These are phyloP conservation scores for Petunia hybrid DNA, from an alignment of 305 asterid genomes.

Conservation along the genomic window DNA sequence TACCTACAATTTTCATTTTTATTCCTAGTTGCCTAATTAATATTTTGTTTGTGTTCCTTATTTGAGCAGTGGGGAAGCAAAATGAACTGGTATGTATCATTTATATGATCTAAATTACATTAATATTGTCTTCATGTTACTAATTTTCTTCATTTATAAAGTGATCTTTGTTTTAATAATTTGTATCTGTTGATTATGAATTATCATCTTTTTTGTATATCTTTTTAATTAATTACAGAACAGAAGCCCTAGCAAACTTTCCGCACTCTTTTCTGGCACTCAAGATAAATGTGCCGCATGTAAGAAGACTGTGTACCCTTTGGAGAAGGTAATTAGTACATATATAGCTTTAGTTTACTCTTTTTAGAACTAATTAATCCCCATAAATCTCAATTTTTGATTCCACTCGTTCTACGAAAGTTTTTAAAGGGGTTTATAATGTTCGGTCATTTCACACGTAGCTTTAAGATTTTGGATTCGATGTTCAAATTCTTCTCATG, in stretches of 20 bases:
- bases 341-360: neutral
- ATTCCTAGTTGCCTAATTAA: neutral
- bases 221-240: constrained; percentile 39
- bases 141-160: neutral
- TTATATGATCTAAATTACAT: neutral
- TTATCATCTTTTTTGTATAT: neutral
- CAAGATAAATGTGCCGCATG: constrained; percentile 79
- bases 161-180: neutral
- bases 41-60: neutral
- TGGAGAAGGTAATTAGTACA: constrained; percentile 63
- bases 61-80: constrained; percentile 46
- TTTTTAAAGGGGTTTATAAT: too few relatives aligned
- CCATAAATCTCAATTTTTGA: neutral
- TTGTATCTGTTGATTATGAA: neutral
- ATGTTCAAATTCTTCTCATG: too few relatives aligned
- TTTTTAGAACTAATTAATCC: neutral
- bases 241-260: constrained; percentile 69
- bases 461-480: too few relatives aligned
- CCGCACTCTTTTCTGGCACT: constrained; percentile 76
- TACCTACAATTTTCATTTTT: neutral
- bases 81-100: constrained; percentile 43
- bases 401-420: too few relatives aligned
- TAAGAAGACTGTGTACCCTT: constrained; percentile 74
- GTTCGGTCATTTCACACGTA: too few relatives aligned
- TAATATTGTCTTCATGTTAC: neutral